phyloP scores from a whole-genome alignment of 768 basidiomycete species.

The Krasilnikovozyma curviuscula region DNA sequence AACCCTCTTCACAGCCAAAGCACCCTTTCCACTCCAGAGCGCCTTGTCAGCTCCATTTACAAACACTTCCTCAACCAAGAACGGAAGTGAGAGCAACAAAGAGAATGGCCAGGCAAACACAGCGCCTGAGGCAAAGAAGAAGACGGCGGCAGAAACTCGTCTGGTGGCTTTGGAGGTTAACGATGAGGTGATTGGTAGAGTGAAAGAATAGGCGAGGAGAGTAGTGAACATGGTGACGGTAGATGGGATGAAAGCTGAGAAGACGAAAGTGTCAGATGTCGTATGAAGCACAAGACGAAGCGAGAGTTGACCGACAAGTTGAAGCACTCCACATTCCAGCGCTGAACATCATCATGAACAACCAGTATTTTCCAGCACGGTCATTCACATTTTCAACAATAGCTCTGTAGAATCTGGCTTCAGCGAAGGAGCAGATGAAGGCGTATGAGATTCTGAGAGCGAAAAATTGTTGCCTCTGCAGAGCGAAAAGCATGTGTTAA shows the following conservation, averaged over 20 bases:
- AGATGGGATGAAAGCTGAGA: constrained; percentile 73
- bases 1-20: constrained; percentile 1
- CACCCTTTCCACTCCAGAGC: background rate
- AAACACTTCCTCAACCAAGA: constrained; percentile 75
- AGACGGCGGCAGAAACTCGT: constrained; percentile 42
- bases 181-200: constrained; percentile 26
- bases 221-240: constrained; percentile 85
- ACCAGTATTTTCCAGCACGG: constrained; percentile 75
- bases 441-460: constrained; percentile 63
- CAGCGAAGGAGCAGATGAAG: constrained; percentile 49
- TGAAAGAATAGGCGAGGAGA: constrained; percentile 53
- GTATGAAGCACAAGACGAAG: background rate
- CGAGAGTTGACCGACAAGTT: constrained; percentile 36
- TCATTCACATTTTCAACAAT: constrained; percentile 69
- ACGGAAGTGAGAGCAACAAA: constrained; percentile 68
- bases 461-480: constrained; percentile 72
- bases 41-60: constrained; percentile 34
- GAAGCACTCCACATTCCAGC: constrained; percentile 93
- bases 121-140: constrained; percentile 57
- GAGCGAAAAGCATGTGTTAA: background rate
- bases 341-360: constrained; percentile 65
- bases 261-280: constrained; percentile 8
- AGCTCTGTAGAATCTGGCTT: constrained; percentile 62
- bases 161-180: constrained; percentile 35
- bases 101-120: constrained; percentile 95